Conservation (phyloP, 2,329 filamentous ascomycete genomes). For the Fonsecaea monophora region DNA sequence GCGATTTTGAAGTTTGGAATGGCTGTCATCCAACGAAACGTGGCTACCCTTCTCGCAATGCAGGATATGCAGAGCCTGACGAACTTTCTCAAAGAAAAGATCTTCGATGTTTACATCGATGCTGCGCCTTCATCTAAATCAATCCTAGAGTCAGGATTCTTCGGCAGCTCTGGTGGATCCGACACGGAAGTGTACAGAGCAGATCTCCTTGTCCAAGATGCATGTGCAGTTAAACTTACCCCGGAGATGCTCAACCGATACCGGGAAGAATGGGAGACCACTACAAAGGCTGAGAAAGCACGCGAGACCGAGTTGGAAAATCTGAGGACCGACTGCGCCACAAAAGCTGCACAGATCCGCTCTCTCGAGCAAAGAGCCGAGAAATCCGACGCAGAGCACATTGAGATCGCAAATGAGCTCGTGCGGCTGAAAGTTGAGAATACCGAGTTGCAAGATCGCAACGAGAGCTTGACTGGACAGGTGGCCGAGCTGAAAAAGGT, state of each 20-base stretch:
- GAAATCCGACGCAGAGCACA: slow-evolving; percentile 87
- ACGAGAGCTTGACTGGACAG: slow-evolving; percentile 84
- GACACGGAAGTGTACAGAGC: slow-evolving; percentile 97
- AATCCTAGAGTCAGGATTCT: slow-evolving; percentile 95
- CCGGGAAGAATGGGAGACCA: slow-evolving; percentile 89
- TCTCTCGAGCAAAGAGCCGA: slow-evolving; percentile 86
- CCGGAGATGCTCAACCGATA: slow-evolving; percentile 82
- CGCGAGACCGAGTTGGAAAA: slow-evolving; percentile 80
- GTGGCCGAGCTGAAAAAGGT: slow-evolving; percentile 84
- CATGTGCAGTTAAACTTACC: slow-evolving; percentile 84
- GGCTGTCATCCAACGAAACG: slow-evolving; percentile 95
- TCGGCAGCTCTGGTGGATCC: slow-evolving; percentile 84
- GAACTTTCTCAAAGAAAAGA: slow-evolving; percentile 86
- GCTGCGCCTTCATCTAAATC: slow-evolving; percentile 89
- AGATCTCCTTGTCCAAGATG: slow-evolving; percentile 90
- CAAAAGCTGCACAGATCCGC: slow-evolving; percentile 77
- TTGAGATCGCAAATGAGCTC: slow-evolving; percentile 86
- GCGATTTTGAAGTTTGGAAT: slow-evolving; percentile 95
- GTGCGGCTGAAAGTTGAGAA: slow-evolving; percentile 94
- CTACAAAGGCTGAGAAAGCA: slow-evolving; percentile 79
- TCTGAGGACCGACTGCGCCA: slow-evolving; percentile 70
- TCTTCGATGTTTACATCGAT: slow-evolving; percentile 98
- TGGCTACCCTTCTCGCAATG: slow-evolving; percentile 76
- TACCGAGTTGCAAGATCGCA: slow-evolving; percentile 84
- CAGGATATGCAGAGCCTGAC: slow-evolving; percentile 91